Evolutionary conservation across 192 early-diverging fungal genomes (phyloP).

Genomic region (Jimgerdemannia lactiflua): DNA sequence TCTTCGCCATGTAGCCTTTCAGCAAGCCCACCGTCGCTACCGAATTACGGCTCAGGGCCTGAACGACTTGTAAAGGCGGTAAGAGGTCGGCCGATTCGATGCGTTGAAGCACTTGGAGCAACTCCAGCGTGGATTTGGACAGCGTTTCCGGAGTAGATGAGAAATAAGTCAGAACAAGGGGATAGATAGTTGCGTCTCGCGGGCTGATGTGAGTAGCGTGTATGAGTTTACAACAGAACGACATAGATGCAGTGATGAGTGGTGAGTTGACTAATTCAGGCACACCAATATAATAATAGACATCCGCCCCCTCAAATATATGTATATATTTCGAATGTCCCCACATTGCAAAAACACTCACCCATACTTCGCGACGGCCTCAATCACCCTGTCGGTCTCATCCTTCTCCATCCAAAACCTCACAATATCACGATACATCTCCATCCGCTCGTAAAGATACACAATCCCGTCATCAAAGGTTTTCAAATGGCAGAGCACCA

Average conservation of each 20-base stretch:
- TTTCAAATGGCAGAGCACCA: conserved; percentile 86
- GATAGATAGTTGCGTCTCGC: conserved; percentile 64
- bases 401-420: conserved; percentile 72
- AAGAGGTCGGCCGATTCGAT: conserved; percentile 87
- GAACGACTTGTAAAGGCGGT: conserved; percentile 87
- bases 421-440: conserved; percentile 70
- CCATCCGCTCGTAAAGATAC: conserved; percentile 84
- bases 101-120: conserved; percentile 69
- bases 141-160: conserved; percentile 65
- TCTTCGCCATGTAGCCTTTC: conserved; percentile 75
- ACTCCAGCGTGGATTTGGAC: conserved; percentile 48
- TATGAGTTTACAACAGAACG: too few relatives aligned
- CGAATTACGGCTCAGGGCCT: conserved; percentile 75
- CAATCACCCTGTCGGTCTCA: conserved; percentile 60
- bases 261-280: not conserved
- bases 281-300: not conserved
- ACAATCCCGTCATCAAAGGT: conserved; percentile 84
- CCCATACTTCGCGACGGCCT: conserved; percentile 62
- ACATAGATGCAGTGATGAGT: too few relatives aligned
- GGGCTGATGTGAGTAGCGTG: conserved; percentile 27
- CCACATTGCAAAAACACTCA: conserved; percentile 13
- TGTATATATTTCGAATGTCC: too few relatives aligned
- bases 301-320: too few relatives aligned
- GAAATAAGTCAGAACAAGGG: conserved; percentile 69
- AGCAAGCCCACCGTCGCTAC: conserved; percentile 88